Percentiles rank a stretch among this genome's conserved stretches.
phyloP scores from a whole-genome alignment of 106 monocot genomes.

The Acorus gramineus region DNA sequence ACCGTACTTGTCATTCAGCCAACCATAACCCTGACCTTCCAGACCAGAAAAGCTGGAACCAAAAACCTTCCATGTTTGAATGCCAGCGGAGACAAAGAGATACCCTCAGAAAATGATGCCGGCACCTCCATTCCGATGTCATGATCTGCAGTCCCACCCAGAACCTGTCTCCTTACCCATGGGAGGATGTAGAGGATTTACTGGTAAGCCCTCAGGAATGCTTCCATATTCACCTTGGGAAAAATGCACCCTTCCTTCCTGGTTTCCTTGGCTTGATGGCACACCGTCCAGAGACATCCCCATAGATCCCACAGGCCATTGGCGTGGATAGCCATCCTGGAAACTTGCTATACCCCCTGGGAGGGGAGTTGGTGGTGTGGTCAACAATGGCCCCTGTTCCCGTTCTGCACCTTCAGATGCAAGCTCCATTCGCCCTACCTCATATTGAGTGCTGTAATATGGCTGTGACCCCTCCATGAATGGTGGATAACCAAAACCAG shows the following conservation, averaged over 20 bases:
- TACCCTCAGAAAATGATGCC: constrained; percentile 16
- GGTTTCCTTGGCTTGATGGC: constrained; percentile 29
- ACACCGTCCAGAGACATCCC: constrained; percentile 34
- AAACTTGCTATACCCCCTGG: constrained; percentile 17
- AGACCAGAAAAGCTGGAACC: background rate
- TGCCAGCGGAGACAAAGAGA: constrained; percentile 28
- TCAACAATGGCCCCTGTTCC: constrained; percentile 48
- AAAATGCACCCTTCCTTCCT: constrained; percentile 31
- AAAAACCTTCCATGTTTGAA: constrained; percentile 8
- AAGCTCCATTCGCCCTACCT: constrained; percentile 24
- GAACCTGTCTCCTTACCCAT: constrained; percentile 27
- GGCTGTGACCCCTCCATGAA: constrained; percentile 46
- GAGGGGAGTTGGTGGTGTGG: constrained; percentile 28
- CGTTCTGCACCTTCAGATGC: constrained; percentile 18
- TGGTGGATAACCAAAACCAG: constrained; percentile 33
- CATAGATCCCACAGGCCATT: constrained; percentile 44
- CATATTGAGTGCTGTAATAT: constrained; percentile 29
- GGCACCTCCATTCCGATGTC: constrained; percentile 9
- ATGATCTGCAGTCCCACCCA: constrained; percentile 15
- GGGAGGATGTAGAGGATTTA: constrained; percentile 6
- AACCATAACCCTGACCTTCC: constrained; percentile 5
- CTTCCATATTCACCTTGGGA: constrained; percentile 36
- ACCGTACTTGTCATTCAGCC: background rate
- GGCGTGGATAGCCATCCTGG: constrained; percentile 24
- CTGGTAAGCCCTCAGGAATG: constrained; percentile 12